A percentile compares a stretch with the other conserved stretches of the same genome.
These are phyloP conservation scores for Pythium diclinum DNA, from an alignment of 352 stramenopile species.

Conservation along the genomic window DNA sequence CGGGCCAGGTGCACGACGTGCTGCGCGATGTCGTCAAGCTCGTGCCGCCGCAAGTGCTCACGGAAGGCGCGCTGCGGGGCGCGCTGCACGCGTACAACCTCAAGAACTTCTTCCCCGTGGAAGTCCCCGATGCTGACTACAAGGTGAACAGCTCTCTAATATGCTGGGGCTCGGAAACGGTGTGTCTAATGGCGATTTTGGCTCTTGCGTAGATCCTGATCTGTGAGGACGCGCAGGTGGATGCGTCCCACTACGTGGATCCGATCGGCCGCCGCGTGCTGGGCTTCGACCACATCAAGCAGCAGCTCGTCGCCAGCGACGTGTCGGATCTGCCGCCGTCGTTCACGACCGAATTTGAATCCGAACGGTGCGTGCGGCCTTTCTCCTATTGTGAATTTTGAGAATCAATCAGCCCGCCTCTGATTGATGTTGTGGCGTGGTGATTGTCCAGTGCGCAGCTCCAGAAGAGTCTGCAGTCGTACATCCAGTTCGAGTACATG, in stretches of 20 bases:
- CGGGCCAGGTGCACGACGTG: constrained; percentile 88
- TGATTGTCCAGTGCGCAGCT: constrained; percentile 33
- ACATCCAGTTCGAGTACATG: constrained; percentile 86
- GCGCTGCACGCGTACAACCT: constrained; percentile 83
- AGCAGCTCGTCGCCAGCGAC: constrained; percentile 51
- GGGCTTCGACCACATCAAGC: constrained; percentile 87
- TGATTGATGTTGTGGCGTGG: background rate
- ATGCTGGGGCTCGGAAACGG: background rate
- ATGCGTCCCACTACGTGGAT: constrained; percentile 83
- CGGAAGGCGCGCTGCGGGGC: constrained; percentile 62
- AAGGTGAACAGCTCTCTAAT: constrained; percentile 34
- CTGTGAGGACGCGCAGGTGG: constrained; percentile 77
- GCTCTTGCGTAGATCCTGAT: constrained; percentile 58
- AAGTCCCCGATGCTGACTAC: constrained; percentile 70
- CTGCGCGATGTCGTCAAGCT: constrained; percentile 82
- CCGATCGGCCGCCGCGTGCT: constrained; percentile 69
- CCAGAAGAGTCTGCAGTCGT: constrained; percentile 73
- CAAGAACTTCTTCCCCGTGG: constrained; percentile 57
- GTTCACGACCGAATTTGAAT: constrained; percentile 52
- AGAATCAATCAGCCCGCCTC: background rate
- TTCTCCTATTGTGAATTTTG: background rate
- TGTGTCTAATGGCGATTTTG: background rate
- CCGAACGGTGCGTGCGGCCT: constrained; percentile 48
- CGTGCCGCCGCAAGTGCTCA: constrained; percentile 66
- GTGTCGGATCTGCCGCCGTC: constrained; percentile 40